Evolutionary conservation across 768 basidiomycete species (phyloP), one percentile per base, ranked within the genome.

Genomic region (Auricularia heimuer): DNA sequence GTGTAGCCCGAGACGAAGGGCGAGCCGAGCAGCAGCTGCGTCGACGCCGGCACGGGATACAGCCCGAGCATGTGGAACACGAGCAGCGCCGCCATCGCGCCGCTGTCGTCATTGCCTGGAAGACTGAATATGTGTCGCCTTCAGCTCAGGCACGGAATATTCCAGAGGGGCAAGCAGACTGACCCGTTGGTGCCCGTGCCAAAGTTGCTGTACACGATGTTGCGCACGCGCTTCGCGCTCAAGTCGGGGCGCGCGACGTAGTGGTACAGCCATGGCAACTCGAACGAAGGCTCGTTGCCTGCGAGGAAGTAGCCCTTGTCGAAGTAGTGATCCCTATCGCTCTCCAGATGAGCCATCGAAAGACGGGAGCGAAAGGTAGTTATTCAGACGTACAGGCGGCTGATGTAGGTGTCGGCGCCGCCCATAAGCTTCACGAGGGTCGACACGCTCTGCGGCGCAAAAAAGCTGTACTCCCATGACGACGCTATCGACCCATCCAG

Each of bases 401-500:
- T 69, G 24, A 81, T 68, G 65, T 80, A 83, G 0, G 77, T 78
- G 1, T 66, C 72, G 8, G 74, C 69, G 0, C 82, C 82, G 34
- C 81, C 82, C 81, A 82, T 83, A 3, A 82, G 74, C 16, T 68
- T 67, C 37, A 83, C 71, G 37, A 82, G 68, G 1, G 80, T 80
- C 18, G 79, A 72, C 75, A 82, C 80, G 4, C 81, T 81, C 63
- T 83, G 80, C 3, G 82, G 81, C 2, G 78, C 80, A 65, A 81
- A 82, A 72, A 82, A 81, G 69, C 79, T 81, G 74, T 79, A 79
- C 65, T 83, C 81, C 81, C 81, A 83, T 21, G 82, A 83, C 6
- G 81, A 82, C 0, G 81, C 81, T 82, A 54, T 3, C 39, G 14
- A 44, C 44, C 14, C 65, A 61, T 81, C 29, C 29, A 29, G 29